Evolutionary conservation across 768 basidiomycete species (phyloP).

Genomic region (Botryobasidium botryosum): DNA sequence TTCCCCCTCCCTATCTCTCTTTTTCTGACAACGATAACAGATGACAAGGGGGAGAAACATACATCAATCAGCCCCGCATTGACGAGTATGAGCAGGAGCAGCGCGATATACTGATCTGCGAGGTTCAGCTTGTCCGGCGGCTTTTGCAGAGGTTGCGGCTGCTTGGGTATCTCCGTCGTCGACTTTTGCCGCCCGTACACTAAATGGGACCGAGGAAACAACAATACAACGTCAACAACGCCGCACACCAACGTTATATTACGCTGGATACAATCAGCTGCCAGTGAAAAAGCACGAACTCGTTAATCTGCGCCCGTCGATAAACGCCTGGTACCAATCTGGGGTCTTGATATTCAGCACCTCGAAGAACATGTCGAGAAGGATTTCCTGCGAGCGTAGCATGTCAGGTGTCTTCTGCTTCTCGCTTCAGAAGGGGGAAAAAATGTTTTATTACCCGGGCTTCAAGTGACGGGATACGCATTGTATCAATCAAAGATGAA

Average conservation of each 20-base stretch:
- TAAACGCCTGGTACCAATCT: conserved; percentile 85
- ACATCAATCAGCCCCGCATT: conserved; percentile 85
- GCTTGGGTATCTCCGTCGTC: background rate
- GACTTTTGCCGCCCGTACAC: conserved; percentile 12
- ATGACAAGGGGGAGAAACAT: conserved; percentile 15
- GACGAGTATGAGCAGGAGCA: conserved; percentile 68
- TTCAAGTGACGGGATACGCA: conserved; percentile 76
- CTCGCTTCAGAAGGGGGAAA: no score
- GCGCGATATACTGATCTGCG: conserved; percentile 82
- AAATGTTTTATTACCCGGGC: conserved; percentile 64
- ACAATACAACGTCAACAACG: no score
- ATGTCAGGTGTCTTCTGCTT: no score
- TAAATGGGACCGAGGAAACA: no score
- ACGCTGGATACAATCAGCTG: background rate
- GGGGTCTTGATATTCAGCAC: conserved; percentile 82
- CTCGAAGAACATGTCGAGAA: conserved; percentile 90
- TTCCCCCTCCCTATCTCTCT: no score
- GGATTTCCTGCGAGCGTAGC: conserved; percentile 49
- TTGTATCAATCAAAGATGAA: conserved; percentile 63
- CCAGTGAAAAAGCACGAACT: conserved; percentile 32
- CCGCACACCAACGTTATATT: no score
- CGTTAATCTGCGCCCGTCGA: conserved; percentile 73
- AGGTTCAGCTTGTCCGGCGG: conserved; percentile 48
- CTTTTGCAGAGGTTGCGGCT: background rate
- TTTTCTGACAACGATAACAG: no score